phyloP scores from a whole-genome alignment of 495 filamentous ascomycete genomes.

The Penicillium pulvis region DNA sequence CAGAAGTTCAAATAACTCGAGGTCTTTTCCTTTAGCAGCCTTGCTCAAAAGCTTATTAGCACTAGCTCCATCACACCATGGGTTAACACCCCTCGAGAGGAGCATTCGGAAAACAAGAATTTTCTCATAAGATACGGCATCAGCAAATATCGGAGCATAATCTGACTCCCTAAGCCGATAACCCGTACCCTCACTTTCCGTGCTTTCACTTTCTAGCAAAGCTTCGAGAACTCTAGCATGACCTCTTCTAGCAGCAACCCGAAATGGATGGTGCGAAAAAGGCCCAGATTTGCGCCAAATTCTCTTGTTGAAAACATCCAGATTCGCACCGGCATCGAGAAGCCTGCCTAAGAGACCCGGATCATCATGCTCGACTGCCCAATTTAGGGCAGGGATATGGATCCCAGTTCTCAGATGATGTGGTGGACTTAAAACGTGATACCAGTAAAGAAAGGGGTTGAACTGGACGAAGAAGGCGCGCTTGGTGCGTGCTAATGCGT shows the following conservation, averaged over 20 bases:
- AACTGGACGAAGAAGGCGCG: not conserved
- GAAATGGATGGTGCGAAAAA: not conserved
- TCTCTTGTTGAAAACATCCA: not conserved
- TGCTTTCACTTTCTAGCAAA: too few species aligned
- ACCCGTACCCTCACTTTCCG: not conserved
- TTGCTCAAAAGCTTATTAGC: not conserved
- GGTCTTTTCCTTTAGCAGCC: not conserved
- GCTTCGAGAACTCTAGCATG: not conserved
- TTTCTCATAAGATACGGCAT: not conserved
- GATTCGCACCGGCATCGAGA: not conserved
- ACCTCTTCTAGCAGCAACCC: not conserved
- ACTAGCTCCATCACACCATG: not conserved
- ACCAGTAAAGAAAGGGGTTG: not conserved
- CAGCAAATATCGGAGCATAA: not conserved
- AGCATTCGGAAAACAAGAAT: not conserved
- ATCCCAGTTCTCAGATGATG: not conserved
- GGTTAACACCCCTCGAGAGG: not conserved
- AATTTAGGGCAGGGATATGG: not conserved
- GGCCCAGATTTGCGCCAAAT: not conserved
- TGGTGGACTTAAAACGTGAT: not conserved
- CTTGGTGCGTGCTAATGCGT: not conserved
- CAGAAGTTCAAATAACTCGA: not conserved
- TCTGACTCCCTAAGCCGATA: not conserved
- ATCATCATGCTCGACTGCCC: not conserved
- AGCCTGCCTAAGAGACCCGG: not conserved